Conservation (phyloP, 208 protist genomes). For the Tritrichomonas musculus region DNA sequence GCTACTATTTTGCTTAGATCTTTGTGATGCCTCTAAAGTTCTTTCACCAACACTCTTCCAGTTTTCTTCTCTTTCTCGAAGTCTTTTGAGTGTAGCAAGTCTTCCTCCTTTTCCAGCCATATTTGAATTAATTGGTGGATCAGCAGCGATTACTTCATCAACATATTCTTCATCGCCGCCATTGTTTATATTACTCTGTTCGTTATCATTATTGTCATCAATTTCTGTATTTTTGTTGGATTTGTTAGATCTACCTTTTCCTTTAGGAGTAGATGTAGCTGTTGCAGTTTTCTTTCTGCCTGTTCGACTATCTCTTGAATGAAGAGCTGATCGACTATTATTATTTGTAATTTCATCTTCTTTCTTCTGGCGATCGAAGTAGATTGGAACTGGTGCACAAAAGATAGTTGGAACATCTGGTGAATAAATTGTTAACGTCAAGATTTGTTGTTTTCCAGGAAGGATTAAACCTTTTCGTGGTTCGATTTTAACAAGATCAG, state of each 20-base stretch:
- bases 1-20: background rate
- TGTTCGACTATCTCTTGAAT: no score
- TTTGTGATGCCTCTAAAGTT: background rate
- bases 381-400: background rate
- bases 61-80: background rate
- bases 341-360: background rate
- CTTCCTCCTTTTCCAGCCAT: background rate
- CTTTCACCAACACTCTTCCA: conserved; percentile 13
- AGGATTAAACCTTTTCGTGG: background rate
- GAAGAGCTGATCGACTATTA: no score
- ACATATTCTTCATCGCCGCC: background rate
- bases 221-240: no score
- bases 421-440: background rate
- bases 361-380: background rate
- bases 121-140: conserved; percentile 26
- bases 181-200: no score
- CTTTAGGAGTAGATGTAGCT: no score
- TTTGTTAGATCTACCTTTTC: no score
- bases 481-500: background rate
- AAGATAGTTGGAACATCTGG: background rate
- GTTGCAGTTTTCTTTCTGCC: no score
- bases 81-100: background rate
- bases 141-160: background rate
- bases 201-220: no score
- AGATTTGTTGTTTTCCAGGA: background rate